phyloP scores from a whole-genome alignment of 441 rosid genomes.

The Adansonia rubrostipa region DNA sequence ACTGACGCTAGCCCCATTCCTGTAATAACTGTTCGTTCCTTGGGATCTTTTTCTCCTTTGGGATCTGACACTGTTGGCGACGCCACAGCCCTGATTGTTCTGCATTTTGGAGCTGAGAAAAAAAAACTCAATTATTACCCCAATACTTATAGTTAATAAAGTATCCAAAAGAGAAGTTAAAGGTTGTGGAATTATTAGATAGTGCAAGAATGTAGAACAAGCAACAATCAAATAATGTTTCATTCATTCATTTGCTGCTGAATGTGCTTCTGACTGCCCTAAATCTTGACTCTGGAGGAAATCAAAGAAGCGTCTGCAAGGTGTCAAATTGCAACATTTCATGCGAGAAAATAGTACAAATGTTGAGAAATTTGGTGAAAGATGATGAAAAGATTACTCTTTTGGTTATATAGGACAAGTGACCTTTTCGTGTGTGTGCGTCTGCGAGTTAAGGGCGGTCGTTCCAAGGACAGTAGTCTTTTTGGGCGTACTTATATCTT shows the following conservation, averaged over 20 bases:
- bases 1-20: conserved; percentile 74
- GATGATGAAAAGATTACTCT: background rate
- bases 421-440: background rate
- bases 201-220: too few relatives aligned
- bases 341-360: background rate
- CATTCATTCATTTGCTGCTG: background rate
- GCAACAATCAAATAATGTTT: too few relatives aligned
- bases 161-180: background rate
- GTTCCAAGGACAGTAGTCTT: background rate
- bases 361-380: background rate
- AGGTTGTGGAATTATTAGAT: too few relatives aligned
- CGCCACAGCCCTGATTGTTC: conserved; percentile 48
- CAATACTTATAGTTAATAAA: background rate
- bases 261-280: background rate
- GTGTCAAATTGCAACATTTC: background rate
- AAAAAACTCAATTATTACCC: background rate
- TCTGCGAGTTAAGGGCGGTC: background rate
- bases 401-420: too few relatives aligned
- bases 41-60: conserved; percentile 57
- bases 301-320: background rate
- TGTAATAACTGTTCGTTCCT: conserved; percentile 55
- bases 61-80: conserved; percentile 51
- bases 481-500: too few relatives aligned
- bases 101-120: conserved; percentile 46
- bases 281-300: too few relatives aligned